Evolutionary conservation across 2,329 filamentous ascomycete genomes (phyloP).

Genomic region (Dothistroma pini): DNA sequence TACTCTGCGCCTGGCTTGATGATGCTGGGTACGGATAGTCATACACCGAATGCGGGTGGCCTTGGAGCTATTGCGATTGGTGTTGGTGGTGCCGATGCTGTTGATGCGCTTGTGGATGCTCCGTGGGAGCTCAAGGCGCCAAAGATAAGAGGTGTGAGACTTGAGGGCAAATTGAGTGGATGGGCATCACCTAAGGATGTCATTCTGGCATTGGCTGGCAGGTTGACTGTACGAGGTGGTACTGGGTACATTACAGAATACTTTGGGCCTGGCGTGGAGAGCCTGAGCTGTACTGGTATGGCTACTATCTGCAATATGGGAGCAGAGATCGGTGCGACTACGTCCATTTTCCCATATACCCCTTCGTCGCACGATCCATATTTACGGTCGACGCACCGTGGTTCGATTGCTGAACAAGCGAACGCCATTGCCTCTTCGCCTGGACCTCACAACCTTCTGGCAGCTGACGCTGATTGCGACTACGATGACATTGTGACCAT

Average conservation of each 20-base stretch:
- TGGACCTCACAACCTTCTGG: constrained; percentile 62
- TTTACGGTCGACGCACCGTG: constrained; percentile 76
- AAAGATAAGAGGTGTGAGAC: constrained; percentile 78
- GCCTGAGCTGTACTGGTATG: constrained; percentile 89
- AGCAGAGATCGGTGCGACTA: constrained; percentile 89
- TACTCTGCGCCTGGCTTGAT: constrained; percentile 95
- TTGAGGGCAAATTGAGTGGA: constrained; percentile 77
- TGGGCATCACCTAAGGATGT: constrained; percentile 97
- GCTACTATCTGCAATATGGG: constrained; percentile 79
- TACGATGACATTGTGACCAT: constrained; percentile 93
- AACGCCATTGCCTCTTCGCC: constrained; percentile 57
- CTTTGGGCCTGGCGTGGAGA: constrained; percentile 75
- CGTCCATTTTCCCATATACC: constrained; percentile 91
- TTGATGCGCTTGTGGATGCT: constrained; percentile 91
- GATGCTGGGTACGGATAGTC: constrained; percentile 98
- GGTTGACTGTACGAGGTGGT: constrained; percentile 82
- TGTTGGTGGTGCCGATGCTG: constrained; percentile 93
- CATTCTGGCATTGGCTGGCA: constrained; percentile 83
- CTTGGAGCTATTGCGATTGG: constrained; percentile 92
- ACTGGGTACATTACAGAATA: constrained; percentile 88
- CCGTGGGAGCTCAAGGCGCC: constrained; percentile 98
- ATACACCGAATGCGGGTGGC: constrained; percentile 96
- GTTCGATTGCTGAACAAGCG: constrained; percentile 65
- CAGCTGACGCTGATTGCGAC: constrained; percentile 73
- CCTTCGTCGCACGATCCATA: constrained; percentile 75